These are phyloP conservation scores for Vaccinium myrtillus DNA, from an alignment of 148 eudicot genomes.

Conservation along the genomic window DNA sequence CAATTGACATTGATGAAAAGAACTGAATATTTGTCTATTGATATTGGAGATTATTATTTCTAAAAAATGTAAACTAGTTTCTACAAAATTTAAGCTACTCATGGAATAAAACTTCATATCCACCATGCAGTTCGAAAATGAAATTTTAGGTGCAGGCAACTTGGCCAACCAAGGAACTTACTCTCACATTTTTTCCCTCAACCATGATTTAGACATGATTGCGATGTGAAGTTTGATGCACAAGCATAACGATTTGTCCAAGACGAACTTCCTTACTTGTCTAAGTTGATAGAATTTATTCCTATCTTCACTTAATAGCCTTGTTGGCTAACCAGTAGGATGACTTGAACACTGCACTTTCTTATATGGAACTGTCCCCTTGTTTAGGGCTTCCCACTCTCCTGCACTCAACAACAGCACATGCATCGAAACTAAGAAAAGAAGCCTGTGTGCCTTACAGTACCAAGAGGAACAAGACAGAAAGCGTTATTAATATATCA, in stretches of 20 bases:
- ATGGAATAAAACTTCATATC: neutral
- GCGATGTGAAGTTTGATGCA: neutral
- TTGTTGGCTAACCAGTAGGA: neutral
- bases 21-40: neutral
- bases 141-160: neutral
- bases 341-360: neutral
- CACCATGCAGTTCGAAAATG: neutral
- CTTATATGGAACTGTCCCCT: neutral
- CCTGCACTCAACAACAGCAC: neutral
- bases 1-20: neutral
- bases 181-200: neutral
- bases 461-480: neutral
- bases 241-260: neutral
- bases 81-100: neutral
- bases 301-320: neutral
- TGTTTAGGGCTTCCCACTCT: neutral
- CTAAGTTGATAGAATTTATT: neutral
- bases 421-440: neutral
- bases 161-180: constrained; percentile 9
- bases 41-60: neutral
- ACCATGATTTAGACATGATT: neutral
- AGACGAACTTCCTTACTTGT: neutral
- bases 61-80: too few relatives aligned
- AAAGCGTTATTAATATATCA: neutral
- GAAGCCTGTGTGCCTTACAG: neutral